Evolutionary conservation across 73 alveolate species (phyloP).

Genomic region (Durusdinium trenchii): DNA sequence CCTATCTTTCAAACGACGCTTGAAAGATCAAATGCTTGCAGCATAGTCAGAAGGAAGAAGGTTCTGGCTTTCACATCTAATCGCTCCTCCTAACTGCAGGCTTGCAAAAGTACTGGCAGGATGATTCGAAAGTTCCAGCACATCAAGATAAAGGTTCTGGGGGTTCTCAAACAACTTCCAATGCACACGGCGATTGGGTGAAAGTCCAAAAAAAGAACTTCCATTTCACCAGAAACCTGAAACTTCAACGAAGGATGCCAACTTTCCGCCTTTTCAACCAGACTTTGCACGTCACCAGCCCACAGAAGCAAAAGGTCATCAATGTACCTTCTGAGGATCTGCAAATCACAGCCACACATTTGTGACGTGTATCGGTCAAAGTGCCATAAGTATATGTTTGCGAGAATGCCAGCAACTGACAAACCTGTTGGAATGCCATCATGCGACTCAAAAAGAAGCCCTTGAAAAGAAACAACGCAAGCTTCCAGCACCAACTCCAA

Average conservation of each 20-base stretch:
- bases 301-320: conserved; percentile 23
- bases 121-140: conserved; percentile 6
- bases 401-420: conserved; percentile 33
- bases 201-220: conserved; percentile 1
- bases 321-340: neutral
- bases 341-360: neutral
- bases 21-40: neutral
- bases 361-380: conserved; percentile 15
- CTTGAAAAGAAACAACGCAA: conserved; percentile 9
- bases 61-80: conserved; percentile 19
- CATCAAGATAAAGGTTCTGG: neutral
- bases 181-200: neutral
- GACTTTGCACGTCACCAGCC: neutral
- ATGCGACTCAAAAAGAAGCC: neutral
- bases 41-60: neutral
- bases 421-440: conserved; percentile 58
- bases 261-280: neutral
- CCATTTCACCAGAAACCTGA: neutral
- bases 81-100: neutral
- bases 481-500: conserved; percentile 46
- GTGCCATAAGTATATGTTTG: conserved; percentile 50
- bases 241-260: conserved; percentile 37
- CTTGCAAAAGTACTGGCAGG: conserved; percentile 6
- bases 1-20: conserved; percentile 17
- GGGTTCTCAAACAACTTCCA: conserved; percentile 26